These are phyloP conservation scores for Eucalyptus marginata DNA, from an alignment of 345 rosid species.

Conservation along the genomic window DNA sequence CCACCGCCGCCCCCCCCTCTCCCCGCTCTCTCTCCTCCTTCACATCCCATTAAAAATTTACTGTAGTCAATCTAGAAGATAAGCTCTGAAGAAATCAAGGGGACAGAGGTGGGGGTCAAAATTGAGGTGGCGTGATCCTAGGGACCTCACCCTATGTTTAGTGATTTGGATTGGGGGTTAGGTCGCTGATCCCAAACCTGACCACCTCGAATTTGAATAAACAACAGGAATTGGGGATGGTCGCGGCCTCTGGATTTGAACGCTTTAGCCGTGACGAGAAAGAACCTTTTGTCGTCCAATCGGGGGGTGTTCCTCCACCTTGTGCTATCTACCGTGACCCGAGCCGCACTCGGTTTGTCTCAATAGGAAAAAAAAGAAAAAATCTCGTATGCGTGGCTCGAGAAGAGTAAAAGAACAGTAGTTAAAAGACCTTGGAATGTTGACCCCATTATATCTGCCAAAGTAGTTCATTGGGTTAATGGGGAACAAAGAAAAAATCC, in stretches of 20 bases:
- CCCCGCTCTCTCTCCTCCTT: neutral
- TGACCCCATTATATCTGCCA: neutral
- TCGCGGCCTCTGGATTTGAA: constrained; percentile 36
- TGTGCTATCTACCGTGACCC: neutral
- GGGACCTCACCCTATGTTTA: neutral
- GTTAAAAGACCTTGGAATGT: neutral
- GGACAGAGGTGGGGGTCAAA: neutral
- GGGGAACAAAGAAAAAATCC: neutral
- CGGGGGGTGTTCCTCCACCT: constrained; percentile 12
- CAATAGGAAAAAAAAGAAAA: neutral
- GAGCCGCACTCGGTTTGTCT: neutral
- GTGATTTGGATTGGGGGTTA: neutral
- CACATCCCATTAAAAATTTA: neutral
- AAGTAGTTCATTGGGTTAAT: neutral
- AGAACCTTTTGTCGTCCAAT: constrained; percentile 24
- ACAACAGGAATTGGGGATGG: constrained; percentile 6
- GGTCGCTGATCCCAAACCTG: constrained; percentile 30
- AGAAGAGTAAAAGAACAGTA: constrained; percentile 13
- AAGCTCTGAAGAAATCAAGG: constrained; percentile 4
- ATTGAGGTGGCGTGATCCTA: neutral
- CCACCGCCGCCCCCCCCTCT: too few relatives aligned
- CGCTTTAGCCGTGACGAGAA: neutral
- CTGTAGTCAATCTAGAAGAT: neutral
- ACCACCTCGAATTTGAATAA: constrained; percentile 14
- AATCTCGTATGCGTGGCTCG: constrained; percentile 32